A percentile compares a stretch with the other conserved stretches of the same genome.
Evolutionary conservation across 2,329 filamentous ascomycete species (phyloP).

Genomic region (Venturia asperata): DNA sequence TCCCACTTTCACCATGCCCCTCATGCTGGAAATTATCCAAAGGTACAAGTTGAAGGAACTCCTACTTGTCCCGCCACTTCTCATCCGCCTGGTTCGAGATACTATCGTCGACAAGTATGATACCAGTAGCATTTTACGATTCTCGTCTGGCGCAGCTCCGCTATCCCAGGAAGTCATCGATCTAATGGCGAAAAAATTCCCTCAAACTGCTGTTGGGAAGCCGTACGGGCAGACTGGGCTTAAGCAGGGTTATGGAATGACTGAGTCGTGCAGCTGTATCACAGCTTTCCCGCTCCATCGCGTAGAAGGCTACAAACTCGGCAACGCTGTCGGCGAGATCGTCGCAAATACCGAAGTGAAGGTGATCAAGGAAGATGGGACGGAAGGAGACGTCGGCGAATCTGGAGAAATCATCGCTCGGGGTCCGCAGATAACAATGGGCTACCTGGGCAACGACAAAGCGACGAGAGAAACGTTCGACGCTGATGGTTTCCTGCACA

Average conservation of each 20-base stretch:
- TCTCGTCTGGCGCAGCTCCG: constrained; percentile 56
- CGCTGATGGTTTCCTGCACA: constrained; percentile 48
- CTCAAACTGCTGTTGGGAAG: constrained; percentile 32
- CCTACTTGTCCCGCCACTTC: constrained; percentile 53
- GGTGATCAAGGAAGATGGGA: constrained; percentile 50
- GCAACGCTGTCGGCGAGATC: constrained; percentile 48
- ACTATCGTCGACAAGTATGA: constrained; percentile 50
- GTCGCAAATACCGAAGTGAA: constrained; percentile 55
- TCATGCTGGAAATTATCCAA: constrained; percentile 48
- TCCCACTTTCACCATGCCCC: constrained; percentile 54
- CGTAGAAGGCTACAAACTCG: constrained; percentile 50
- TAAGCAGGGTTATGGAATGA: constrained; percentile 64
- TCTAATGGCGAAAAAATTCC: constrained; percentile 50
- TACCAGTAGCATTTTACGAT: constrained; percentile 47
- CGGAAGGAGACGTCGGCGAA: constrained; percentile 46
- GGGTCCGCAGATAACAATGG: constrained; percentile 46
- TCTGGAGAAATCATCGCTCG: constrained; percentile 45
- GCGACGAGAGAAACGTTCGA: constrained; percentile 42
- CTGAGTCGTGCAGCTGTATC: constrained; percentile 57
- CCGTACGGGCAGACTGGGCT: constrained; percentile 40
- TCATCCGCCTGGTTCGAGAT: constrained; percentile 55
- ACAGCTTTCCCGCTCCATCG: constrained; percentile 52
- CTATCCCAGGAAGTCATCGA: constrained; percentile 51
- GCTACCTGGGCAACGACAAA: constrained; percentile 40
- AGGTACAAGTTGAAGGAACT: constrained; percentile 50